These are phyloP conservation scores for Penicillium sp. DNA, from an alignment of 2,329 filamentous ascomycete species.

Conservation along the genomic window DNA sequence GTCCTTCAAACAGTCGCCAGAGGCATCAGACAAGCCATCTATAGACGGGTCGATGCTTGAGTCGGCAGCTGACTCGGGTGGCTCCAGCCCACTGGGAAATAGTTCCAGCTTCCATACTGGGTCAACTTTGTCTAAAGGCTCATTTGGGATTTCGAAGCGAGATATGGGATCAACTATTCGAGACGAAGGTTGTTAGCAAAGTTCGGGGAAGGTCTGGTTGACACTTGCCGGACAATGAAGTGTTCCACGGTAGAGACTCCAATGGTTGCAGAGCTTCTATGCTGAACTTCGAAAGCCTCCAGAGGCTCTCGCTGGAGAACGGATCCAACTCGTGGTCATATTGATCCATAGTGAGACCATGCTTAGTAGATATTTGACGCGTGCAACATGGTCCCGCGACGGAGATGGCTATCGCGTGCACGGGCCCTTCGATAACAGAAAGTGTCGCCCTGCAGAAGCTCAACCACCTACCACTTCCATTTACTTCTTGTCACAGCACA, in stretches of 20 bases:
- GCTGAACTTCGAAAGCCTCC: slow-evolving; percentile 42
- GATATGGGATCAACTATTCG: slow-evolving; percentile 14
- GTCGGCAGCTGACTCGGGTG: slow-evolving; percentile 23
- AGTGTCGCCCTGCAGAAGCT: slow-evolving; percentile 7
- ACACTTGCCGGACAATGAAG: slow-evolving; percentile 35
- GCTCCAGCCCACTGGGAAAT: slow-evolving; percentile 28
- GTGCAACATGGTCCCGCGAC: slow-evolving; percentile 18
- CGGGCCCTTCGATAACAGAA: slow-evolving; percentile 26
- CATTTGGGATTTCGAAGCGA: slow-evolving; percentile 23
- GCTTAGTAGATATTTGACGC: slow-evolving; percentile 12
- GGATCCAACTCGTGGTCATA: slow-evolving; percentile 29
- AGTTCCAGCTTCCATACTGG: slow-evolving; percentile 36
- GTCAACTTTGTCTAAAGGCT: slow-evolving; percentile 25
- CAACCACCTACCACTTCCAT: neutral
- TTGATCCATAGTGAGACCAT: slow-evolving; percentile 30
- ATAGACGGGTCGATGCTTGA: slow-evolving; percentile 20
- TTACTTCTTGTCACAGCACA: neutral
- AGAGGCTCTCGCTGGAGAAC: slow-evolving; percentile 38
- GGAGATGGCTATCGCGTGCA: slow-evolving; percentile 24
- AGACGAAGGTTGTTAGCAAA: neutral
- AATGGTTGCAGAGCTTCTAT: slow-evolving; percentile 39
- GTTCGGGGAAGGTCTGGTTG: neutral
- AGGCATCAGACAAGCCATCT: slow-evolving; percentile 18
- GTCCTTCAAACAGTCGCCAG: slow-evolving; percentile 4
- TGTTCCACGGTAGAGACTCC: slow-evolving; percentile 38